Conservation (phyloP, 2,329 filamentous ascomycete species). For the Pseudovirgaria hyperparasitica region DNA sequence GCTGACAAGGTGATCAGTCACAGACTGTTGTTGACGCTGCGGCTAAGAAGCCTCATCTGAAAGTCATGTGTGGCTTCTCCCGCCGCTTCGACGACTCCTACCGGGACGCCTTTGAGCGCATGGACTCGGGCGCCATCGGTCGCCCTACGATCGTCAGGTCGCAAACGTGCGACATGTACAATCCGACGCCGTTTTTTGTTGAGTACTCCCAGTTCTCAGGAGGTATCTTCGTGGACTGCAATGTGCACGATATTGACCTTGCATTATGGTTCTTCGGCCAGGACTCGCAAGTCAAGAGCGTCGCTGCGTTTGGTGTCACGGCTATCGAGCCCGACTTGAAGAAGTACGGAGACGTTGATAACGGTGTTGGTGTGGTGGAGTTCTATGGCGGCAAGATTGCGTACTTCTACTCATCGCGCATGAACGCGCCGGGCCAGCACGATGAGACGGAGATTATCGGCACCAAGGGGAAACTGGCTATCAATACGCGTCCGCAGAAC, state of each 20-base stretch:
- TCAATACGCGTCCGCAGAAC: constrained; percentile 45
- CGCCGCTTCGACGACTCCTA: constrained; percentile 56
- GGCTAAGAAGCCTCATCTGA: constrained; percentile 42
- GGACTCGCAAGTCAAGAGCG: constrained; percentile 38
- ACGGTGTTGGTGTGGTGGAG: constrained; percentile 51
- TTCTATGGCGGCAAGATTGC: constrained; percentile 52
- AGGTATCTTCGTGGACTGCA: constrained; percentile 60
- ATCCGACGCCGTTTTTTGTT: constrained; percentile 55
- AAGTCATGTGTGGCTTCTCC: constrained; percentile 55
- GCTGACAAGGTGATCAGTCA: constrained; percentile 33
- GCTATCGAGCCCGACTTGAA: constrained; percentile 46
- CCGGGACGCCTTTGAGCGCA: constrained; percentile 43
- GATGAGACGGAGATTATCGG: constrained; percentile 57
- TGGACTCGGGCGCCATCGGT: constrained; percentile 44
- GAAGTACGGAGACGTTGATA: constrained; percentile 48
- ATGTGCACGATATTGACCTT: constrained; percentile 58
- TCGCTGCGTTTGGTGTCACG: constrained; percentile 44
- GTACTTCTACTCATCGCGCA: constrained; percentile 50
- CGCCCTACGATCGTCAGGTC: constrained; percentile 47
- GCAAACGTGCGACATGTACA: constrained; percentile 55
- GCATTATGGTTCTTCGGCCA: constrained; percentile 51
- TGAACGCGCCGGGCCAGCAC: constrained; percentile 57
- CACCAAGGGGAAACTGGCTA: constrained; percentile 48
- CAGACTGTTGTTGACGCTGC: constrained; percentile 48
- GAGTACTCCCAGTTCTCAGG: constrained; percentile 52